Percentiles rank a stretch among this genome's conserved stretches.
phyloP scores from a whole-genome alignment of 345 rosid species.

The Sonneratia alba region DNA sequence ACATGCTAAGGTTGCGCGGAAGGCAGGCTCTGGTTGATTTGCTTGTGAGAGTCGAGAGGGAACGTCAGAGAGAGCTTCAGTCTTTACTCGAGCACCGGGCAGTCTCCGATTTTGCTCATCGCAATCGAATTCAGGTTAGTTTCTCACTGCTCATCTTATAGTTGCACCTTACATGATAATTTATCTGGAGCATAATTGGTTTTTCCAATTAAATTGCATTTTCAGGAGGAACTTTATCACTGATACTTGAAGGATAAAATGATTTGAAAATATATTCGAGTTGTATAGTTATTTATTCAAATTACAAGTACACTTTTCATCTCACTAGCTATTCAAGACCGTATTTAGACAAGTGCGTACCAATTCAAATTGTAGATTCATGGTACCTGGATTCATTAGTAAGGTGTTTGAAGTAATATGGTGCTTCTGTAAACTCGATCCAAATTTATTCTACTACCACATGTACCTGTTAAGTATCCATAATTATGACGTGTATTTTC shows the following conservation, averaged over 20 bases:
- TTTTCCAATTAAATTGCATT: not conserved
- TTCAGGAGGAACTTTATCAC: not conserved
- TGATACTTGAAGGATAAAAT: not conserved
- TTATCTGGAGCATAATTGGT: not conserved
- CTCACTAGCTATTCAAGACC: not conserved
- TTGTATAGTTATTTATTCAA: not conserved
- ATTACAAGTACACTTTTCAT: not conserved
- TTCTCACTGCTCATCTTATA: conserved; percentile 3
- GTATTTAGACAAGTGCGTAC: not conserved
- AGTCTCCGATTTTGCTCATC: conserved; percentile 98
- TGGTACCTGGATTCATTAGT: not conserved
- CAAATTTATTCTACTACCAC: no score
- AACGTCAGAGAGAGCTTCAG: conserved; percentile 84
- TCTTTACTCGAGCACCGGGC: conserved; percentile 91
- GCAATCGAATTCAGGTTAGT: conserved; percentile 92
- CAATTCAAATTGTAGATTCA: not conserved
- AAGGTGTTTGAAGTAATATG: not conserved
- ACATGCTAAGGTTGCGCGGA: conserved; percentile 78
- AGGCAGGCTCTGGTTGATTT: conserved; percentile 85
- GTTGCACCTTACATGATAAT: not conserved
- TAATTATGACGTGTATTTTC: not conserved
- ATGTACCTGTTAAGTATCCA: no score
- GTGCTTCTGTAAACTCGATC: no score
- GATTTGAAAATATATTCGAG: not conserved
- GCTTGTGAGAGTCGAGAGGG: conserved; percentile 81